A percentile compares a stretch with the other conserved stretches of the same genome.
phyloP scores from a whole-genome alignment of 495 filamentous ascomycete genomes.

The Trichoderma asperelloides region DNA sequence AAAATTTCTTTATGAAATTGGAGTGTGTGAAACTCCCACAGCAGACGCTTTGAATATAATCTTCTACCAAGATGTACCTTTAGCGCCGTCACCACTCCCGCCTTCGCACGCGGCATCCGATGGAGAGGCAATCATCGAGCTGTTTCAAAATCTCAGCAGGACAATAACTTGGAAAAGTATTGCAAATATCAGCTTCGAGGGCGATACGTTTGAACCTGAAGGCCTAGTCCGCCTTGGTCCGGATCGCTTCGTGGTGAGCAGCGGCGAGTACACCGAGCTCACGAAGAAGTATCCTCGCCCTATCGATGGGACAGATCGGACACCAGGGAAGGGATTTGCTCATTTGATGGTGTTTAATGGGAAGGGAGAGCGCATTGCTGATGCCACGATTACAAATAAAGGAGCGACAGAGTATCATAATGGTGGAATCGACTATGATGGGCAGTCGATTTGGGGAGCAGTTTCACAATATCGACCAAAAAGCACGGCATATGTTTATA shows the following conservation, averaged over 20 bases:
- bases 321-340: slow-evolving; percentile 23
- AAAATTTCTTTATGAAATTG: not conserved
- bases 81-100: slow-evolving; percentile 19
- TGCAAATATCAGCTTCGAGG: slow-evolving; percentile 24
- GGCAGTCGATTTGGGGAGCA: slow-evolving; percentile 28
- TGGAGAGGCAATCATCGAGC: slow-evolving; percentile 22
- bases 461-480: slow-evolving; percentile 30
- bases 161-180: slow-evolving; percentile 26
- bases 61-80: slow-evolving; percentile 8
- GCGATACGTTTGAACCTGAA: slow-evolving; percentile 30
- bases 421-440: slow-evolving; percentile 33
- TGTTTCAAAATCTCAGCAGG: slow-evolving; percentile 21
- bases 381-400: slow-evolving; percentile 22
- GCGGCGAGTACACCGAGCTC: slow-evolving; percentile 21
- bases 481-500: slow-evolving; percentile 27
- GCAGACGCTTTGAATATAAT: slow-evolving; percentile 12
- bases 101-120: slow-evolving; percentile 21
- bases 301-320: slow-evolving; percentile 27
- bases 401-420: slow-evolving; percentile 26
- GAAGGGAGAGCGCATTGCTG: slow-evolving; percentile 25
- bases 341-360: slow-evolving; percentile 27
- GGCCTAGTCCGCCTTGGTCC: slow-evolving; percentile 25
- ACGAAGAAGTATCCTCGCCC: slow-evolving; percentile 19
- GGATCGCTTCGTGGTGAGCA: slow-evolving; percentile 25
- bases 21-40: not conserved